Conservation (phyloP, 2,329 filamentous ascomycete species). For the Alternaria infectoria region DNA sequence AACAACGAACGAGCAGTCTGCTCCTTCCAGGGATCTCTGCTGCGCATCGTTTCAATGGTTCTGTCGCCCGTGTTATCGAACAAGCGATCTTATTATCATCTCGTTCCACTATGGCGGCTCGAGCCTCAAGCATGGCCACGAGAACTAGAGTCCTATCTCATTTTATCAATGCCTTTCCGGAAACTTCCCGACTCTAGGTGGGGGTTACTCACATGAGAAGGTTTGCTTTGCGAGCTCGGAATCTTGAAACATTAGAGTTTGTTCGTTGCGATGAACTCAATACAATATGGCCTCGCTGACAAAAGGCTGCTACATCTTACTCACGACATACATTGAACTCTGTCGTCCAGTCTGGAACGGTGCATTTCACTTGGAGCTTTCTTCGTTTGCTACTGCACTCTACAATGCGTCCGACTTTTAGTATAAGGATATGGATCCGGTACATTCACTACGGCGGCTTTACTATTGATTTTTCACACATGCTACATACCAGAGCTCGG, state of each 20-base stretch:
- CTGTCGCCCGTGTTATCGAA: background rate
- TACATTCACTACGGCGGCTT: background rate
- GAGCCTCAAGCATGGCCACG: background rate
- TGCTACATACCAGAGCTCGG: background rate
- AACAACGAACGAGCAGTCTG: background rate
- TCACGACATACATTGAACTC: background rate
- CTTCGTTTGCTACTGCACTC: background rate
- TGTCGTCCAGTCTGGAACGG: background rate
- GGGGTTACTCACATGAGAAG: background rate
- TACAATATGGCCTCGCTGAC: background rate
- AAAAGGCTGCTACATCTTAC: background rate
- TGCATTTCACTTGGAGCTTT: background rate
- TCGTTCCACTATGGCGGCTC: background rate
- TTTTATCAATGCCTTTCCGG: background rate
- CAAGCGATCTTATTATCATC: background rate
- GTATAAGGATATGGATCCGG: background rate
- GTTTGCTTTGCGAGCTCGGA: background rate
- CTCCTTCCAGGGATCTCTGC: background rate
- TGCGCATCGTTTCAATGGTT: too few relatives aligned
- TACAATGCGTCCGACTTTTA: background rate
- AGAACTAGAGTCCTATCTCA: background rate
- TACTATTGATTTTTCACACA: background rate
- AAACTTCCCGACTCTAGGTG: background rate
- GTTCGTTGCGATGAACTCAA: background rate
- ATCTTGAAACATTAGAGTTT: background rate